Evolutionary conservation across 495 filamentous ascomycete genomes (phyloP), one percentile per base, ranked within the genome.

Genomic region (Pseudevernia furfuracea): DNA sequence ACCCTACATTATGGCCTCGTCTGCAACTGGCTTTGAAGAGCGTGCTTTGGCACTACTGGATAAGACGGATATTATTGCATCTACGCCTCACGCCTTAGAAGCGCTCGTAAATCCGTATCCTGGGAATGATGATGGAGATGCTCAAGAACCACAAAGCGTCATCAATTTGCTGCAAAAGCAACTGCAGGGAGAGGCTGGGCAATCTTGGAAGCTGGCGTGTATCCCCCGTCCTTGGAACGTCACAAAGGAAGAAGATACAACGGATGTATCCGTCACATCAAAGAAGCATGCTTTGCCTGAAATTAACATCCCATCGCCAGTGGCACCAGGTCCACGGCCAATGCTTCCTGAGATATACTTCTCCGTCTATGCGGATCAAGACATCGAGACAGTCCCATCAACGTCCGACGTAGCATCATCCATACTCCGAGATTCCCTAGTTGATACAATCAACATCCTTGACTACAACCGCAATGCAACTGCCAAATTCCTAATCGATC

Each of bases 381-480:
- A 96, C 12, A 78, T 96, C 41, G 90, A 96, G 71, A 96, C 94
- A 9, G 94, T 97, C 6, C 94, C 94, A 46, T 80, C 89, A 8
- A 81, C 83, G 5, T 81, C 81, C 23, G 85, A 85, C 65, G 87
- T 96, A 63, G 84, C 93, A 2, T 86, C 90, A 0, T 91, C 84
- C 11, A 73, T 99, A 30, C 78, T 97, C 66, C 84, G 94, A 57
- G 94, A 99, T 75, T 84, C 83, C 1, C 80, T 96, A 25, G 82
- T 96, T 38, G 94, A 99, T 72, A 96, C 92, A 0, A 96, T 97
- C 74, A 96, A 97, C 71, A 85, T 89, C 21, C 81, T 99, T 21
- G 87, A 97, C 75, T 96, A 89, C 78, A 99, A 97, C 72, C 88
- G 94, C 58, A 88, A 89, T 66, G 84, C 86, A 7, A 87, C 89